A percentile compares a stretch with the other conserved stretches of the same genome.
phyloP scores from a whole-genome alignment of 352 stramenopile genomes.

The Globisporangium takayamanum region DNA sequence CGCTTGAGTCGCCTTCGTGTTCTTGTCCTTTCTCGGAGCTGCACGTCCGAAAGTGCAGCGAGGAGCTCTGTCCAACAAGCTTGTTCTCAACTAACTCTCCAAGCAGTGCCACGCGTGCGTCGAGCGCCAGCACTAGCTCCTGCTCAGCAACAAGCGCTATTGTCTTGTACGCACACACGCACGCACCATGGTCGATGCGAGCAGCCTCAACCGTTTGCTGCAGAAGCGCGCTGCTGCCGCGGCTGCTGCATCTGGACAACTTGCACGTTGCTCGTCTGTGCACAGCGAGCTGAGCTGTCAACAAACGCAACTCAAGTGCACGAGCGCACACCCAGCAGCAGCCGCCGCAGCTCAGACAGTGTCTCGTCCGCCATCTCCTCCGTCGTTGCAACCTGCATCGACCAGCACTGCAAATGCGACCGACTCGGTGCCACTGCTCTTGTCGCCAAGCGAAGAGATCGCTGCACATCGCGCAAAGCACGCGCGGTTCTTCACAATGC shows the following conservation, averaged over 20 bases:
- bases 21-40: no score
- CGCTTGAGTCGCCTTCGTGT: no score
- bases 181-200: constrained; percentile 1
- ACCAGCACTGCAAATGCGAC: background rate
- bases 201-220: constrained; percentile 3
- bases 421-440: background rate
- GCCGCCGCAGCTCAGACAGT: background rate
- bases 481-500: constrained; percentile 45
- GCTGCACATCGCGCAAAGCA: constrained; percentile 32
- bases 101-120: no score
- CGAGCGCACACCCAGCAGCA: background rate
- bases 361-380: background rate
- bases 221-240: constrained; percentile 1
- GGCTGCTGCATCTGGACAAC: background rate
- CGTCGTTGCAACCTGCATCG: no score
- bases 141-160: background rate
- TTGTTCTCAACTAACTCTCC: no score
- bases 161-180: background rate
- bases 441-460: constrained; percentile 21
- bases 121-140: no score
- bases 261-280: background rate
- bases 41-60: no score
- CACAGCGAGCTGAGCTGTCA: background rate
- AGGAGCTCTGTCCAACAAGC: no score
- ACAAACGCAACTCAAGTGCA: background rate